Percentiles rank a stretch among this genome's conserved stretches.
These are phyloP conservation scores for Pelargonium exstipulatum DNA, from an alignment of 441 rosid species.

Conservation along the genomic window DNA sequence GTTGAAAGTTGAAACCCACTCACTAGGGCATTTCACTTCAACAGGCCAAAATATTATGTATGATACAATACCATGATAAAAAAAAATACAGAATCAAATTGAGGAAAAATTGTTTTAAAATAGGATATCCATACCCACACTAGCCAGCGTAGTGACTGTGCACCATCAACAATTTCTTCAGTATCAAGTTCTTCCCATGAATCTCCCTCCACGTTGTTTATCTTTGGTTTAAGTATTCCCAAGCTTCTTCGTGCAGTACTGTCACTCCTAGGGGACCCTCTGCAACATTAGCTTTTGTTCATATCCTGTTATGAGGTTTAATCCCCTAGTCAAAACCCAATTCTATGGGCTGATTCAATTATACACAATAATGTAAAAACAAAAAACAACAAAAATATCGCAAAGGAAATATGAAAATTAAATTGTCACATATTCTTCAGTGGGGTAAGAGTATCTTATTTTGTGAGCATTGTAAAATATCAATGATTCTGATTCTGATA, in stretches of 20 bases:
- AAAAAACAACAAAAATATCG: not conserved
- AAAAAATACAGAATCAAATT: not conserved
- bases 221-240: constrained; percentile 61
- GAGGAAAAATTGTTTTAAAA: constrained; percentile 11
- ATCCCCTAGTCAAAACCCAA: constrained; percentile 43
- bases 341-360: constrained; percentile 18
- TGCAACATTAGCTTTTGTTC: constrained; percentile 71
- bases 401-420: too few relatives aligned
- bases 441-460: too few relatives aligned
- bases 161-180: constrained; percentile 62
- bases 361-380: constrained; percentile 7
- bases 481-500: too few relatives aligned
- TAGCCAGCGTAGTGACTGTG: constrained; percentile 77
- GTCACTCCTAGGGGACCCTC: constrained; percentile 75
- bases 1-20: not conserved
- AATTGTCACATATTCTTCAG: too few relatives aligned
- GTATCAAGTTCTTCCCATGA: constrained; percentile 87
- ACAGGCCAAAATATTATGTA: not conserved
- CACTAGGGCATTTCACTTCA: not conserved
- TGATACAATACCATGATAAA: not conserved
- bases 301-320: constrained; percentile 46
- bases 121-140: constrained; percentile 58
- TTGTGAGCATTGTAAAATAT: too few relatives aligned
- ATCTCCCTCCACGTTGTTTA: constrained; percentile 56
- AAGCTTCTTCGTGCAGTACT: constrained; percentile 59